Conservation (phyloP, 169 alveolate genomes). For the Eimeria necatrix region DNA sequence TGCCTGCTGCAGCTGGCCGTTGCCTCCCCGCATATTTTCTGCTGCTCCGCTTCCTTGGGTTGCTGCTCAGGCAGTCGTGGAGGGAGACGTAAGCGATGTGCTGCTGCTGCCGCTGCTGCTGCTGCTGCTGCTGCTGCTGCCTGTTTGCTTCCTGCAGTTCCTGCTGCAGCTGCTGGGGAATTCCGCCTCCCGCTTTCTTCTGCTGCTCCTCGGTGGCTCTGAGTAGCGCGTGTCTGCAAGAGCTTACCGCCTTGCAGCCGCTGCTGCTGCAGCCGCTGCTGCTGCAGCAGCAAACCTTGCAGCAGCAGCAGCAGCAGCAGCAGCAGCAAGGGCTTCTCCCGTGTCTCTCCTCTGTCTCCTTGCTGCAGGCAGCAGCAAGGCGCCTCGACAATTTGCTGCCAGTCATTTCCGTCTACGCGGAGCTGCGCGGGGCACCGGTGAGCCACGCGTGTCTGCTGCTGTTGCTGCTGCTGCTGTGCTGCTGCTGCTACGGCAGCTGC, state of each 20-base stretch:
- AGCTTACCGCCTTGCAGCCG: too few species aligned
- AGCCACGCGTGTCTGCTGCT: neutral
- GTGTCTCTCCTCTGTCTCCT: conserved; percentile 13
- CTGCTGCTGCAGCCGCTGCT: neutral
- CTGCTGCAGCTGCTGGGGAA: neutral
- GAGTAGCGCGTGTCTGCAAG: too few species aligned
- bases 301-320: neutral
- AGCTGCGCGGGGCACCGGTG: conserved; percentile 39
- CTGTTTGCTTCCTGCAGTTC: neutral
- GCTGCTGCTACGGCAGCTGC: too few species aligned
- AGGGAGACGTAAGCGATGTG: conserved; percentile 16
- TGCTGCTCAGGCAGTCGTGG: conserved; percentile 54
- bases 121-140: conserved; percentile 24
- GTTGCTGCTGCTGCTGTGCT: neutral
- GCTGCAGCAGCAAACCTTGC: neutral
- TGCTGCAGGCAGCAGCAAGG: conserved; percentile 45
- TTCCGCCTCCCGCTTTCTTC: neutral
- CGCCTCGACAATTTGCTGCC: conserved; percentile 17
- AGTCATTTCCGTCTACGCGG: conserved; percentile 20
- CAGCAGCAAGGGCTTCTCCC: neutral
- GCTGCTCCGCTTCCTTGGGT: conserved; percentile 60
- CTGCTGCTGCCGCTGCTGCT: conserved; percentile 7
- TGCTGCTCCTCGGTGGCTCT: neutral
- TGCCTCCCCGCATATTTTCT: conserved; percentile 54
- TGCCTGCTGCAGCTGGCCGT: conserved; percentile 59